Percentiles rank a stretch among this genome's conserved stretches.
Evolutionary conservation across 148 eudicot genomes (phyloP).

Genomic region (Rheum nobile): DNA sequence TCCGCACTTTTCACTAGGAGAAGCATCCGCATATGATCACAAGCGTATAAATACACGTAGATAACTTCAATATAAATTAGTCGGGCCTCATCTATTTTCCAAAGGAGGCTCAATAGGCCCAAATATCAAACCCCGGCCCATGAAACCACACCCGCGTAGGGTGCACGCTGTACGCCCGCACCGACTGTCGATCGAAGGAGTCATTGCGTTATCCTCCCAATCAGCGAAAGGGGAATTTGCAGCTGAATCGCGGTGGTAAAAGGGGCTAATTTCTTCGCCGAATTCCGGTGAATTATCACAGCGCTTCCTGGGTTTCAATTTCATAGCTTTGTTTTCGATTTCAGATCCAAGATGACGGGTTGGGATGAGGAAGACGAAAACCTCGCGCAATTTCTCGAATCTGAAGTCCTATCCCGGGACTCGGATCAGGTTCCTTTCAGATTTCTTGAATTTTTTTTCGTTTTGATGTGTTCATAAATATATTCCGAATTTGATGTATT

Average conservation of each 20-base stretch:
- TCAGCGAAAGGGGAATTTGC: slow-evolving; percentile 3
- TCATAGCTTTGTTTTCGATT: neutral
- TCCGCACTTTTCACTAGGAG: too few relatives aligned
- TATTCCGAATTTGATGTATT: neutral
- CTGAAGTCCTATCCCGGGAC: slow-evolving; percentile 60
- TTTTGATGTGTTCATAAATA: neutral
- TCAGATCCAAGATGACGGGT: slow-evolving; percentile 21
- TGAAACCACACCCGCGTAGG: neutral
- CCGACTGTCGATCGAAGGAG: slow-evolving; percentile 1
- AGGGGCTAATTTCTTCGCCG: neutral
- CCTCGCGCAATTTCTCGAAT: slow-evolving; percentile 85
- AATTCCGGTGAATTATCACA: neutral
- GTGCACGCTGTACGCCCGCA: neutral
- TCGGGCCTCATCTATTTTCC: neutral
- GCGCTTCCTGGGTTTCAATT: neutral
- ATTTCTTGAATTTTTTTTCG: neutral
- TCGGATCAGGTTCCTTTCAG: slow-evolving; percentile 60
- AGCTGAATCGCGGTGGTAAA: neutral
- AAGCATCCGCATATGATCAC: too few relatives aligned
- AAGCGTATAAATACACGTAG: too few relatives aligned
- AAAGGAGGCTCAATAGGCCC: neutral
- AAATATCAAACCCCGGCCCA: neutral
- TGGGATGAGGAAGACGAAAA: slow-evolving; percentile 70
- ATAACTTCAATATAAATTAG: neutral
- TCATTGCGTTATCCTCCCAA: slow-evolving; percentile 1